Evolutionary conservation across 495 filamentous ascomycete genomes (phyloP).

Genomic region (Stereocaulon alpinum): DNA sequence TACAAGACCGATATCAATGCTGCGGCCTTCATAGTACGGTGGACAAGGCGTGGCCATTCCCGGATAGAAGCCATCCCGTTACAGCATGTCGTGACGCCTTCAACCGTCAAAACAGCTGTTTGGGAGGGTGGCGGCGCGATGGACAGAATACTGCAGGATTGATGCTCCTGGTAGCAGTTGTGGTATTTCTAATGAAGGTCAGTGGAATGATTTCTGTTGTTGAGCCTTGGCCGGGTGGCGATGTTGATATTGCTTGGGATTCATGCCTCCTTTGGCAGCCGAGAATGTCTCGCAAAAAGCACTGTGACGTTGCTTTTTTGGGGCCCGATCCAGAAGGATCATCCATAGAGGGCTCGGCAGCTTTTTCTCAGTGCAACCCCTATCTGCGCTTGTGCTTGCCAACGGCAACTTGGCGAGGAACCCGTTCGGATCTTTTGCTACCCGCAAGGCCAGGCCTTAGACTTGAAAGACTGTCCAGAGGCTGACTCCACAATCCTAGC

Average conservation of each 20-base stretch:
- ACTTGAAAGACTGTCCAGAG: not conserved
- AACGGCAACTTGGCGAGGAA: too few relatives aligned
- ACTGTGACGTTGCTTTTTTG: too few relatives aligned
- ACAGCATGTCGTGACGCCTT: slow-evolving; percentile 18
- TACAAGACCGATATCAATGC: slow-evolving; percentile 22
- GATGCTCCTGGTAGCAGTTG: slow-evolving; percentile 24
- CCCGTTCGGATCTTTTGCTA: too few relatives aligned
- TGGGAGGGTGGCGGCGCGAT: slow-evolving; percentile 24
- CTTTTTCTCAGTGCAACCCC: too few relatives aligned
- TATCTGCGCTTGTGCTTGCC: too few relatives aligned
- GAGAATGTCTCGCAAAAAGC: too few relatives aligned
- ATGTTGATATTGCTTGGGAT: too few relatives aligned
- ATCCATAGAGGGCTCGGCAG: too few relatives aligned
- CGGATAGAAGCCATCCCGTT: not conserved
- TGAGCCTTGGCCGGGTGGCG: too few relatives aligned
- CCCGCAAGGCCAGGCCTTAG: not conserved
- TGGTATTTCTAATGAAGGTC: slow-evolving; percentile 26
- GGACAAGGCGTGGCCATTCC: slow-evolving; percentile 22
- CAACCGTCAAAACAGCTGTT: slow-evolving; percentile 20
- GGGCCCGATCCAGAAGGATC: too few relatives aligned
- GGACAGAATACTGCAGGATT: slow-evolving; percentile 25
- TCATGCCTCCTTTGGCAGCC: too few relatives aligned
- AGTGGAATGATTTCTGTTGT: not conserved
- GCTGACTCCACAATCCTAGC: not conserved
- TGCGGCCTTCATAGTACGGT: slow-evolving; percentile 17